These are phyloP conservation scores for Penicillium sp. DNA, from an alignment of 2,329 filamentous ascomycete genomes.

Conservation along the genomic window DNA sequence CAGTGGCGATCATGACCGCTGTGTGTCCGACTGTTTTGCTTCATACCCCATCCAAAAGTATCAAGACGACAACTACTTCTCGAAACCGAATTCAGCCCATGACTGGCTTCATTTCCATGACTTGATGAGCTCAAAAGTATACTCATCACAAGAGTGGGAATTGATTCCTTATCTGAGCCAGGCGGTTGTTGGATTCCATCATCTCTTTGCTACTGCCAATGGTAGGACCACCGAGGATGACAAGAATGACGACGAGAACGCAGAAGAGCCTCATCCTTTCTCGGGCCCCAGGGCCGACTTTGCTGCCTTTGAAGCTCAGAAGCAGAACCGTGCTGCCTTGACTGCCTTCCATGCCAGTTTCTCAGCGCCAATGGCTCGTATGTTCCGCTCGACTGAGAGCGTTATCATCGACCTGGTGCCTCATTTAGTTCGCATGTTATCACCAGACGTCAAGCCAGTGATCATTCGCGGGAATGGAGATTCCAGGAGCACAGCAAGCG, in stretches of 20 bases:
- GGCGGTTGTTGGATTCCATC: conserved; percentile 84
- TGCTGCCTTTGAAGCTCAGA: conserved; percentile 75
- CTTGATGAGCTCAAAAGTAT: conserved; percentile 74
- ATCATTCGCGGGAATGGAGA: conserved; percentile 72
- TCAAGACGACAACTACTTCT: conserved; percentile 89
- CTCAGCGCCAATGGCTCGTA: conserved; percentile 69
- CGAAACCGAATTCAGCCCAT: conserved; percentile 82
- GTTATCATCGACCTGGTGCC: conserved; percentile 82
- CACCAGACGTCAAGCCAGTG: conserved; percentile 88
- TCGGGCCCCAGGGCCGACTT: conserved; percentile 81
- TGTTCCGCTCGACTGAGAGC: conserved; percentile 77
- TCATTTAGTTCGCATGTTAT: conserved; percentile 78
- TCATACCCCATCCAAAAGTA: conserved; percentile 85
- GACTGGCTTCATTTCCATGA: conserved; percentile 98
- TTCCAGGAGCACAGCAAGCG: conserved; percentile 71
- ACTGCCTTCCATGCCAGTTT: conserved; percentile 73
- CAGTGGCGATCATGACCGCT: conserved; percentile 63
- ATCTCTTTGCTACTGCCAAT: conserved; percentile 78
- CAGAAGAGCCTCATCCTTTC: conserved; percentile 68
- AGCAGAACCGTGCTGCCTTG: conserved; percentile 74
- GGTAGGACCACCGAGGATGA: conserved; percentile 52
- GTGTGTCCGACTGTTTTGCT: conserved; percentile 73
- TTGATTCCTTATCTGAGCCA: conserved; percentile 83
- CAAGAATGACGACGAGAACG: conserved; percentile 46
- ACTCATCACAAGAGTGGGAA: conserved; percentile 89